phyloP scores from a whole-genome alignment of 2,329 filamentous ascomycete genomes.

The Clarireedia monteithiana region DNA sequence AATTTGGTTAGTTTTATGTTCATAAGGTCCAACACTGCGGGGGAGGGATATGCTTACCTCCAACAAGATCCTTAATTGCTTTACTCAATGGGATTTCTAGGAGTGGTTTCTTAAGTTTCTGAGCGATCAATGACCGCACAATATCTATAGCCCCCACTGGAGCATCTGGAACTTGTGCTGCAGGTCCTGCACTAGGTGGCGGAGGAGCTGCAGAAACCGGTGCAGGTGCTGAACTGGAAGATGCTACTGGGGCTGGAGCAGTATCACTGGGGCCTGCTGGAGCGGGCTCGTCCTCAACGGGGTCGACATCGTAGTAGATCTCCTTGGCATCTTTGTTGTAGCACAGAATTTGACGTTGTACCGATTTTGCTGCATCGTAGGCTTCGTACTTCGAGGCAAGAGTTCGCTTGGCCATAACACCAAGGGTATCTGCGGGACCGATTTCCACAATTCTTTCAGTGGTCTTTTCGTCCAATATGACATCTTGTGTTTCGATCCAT shows the following conservation, averaged over 20 bases:
- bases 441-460: conserved; percentile 98
- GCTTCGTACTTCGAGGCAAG: conserved; percentile 96
- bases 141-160: conserved; percentile 87
- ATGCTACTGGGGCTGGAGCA: conserved; percentile 33
- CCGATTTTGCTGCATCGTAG: conserved; percentile 92
- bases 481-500: conserved; percentile 99
- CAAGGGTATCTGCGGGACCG: conserved; percentile 91
- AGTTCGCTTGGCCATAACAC: conserved; percentile 95
- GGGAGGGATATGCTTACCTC: conserved; percentile 54
- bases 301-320: conserved; percentile 98
- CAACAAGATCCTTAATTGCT: conserved; percentile 96
- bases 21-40: not conserved
- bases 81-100: conserved; percentile 86
- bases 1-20: conserved; percentile 15
- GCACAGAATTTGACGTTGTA: conserved; percentile 95
- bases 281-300: conserved; percentile 81
- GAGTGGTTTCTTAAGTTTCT: conserved; percentile 94
- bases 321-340: conserved; percentile 99
- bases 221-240: conserved; percentile 41
- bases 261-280: conserved; percentile 39
- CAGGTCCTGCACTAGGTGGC: conserved; percentile 72
- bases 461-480: conserved; percentile 90
- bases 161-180: conserved; percentile 75
- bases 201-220: conserved; percentile 48
- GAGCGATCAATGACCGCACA: conserved; percentile 79